phyloP scores from a whole-genome alignment of 2,329 filamentous ascomycete species.

The Botrytis deweyae region DNA sequence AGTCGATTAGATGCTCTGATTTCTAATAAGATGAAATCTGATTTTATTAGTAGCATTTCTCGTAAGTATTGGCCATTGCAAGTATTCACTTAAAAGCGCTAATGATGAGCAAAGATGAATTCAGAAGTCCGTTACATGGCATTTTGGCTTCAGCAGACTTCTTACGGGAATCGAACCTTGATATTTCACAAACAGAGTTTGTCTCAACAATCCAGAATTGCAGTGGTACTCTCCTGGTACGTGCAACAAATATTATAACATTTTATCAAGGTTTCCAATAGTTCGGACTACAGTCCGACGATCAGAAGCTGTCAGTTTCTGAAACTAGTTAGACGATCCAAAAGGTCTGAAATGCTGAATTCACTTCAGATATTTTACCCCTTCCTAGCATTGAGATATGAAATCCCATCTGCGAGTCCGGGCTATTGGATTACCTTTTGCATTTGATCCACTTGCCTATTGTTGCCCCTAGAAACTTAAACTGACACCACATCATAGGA shows the following conservation, averaged over 20 bases:
- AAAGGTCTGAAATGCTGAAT: not conserved
- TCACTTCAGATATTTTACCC: too few relatives aligned
- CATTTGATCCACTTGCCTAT: too few relatives aligned
- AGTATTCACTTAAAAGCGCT: conserved; percentile 25
- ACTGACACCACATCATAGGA: conserved; percentile 37
- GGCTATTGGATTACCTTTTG: not conserved
- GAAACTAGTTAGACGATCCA: not conserved
- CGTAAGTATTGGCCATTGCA: conserved; percentile 40
- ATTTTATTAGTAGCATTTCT: conserved; percentile 55
- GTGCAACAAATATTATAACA: not conserved
- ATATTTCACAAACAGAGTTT: conserved; percentile 20
- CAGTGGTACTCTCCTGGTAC: conserved; percentile 47
- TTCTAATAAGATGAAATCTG: conserved; percentile 50
- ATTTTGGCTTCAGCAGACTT: conserved; percentile 52
- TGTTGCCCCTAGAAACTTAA: not conserved
- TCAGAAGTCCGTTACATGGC: conserved; percentile 58
- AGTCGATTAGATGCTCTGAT: conserved; percentile 47
- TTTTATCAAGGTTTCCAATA: not conserved
- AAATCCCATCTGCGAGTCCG: not conserved
- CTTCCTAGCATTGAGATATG: not conserved
- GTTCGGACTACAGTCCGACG: not conserved
- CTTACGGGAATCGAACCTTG: conserved; percentile 5
- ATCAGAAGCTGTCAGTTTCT: not conserved
- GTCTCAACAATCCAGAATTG: conserved; percentile 48
- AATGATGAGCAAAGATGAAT: conserved; percentile 40